Percentiles rank a stretch among this genome's conserved stretches.
phyloP scores from a whole-genome alignment of 345 rosid species.

The Salix udensis region DNA sequence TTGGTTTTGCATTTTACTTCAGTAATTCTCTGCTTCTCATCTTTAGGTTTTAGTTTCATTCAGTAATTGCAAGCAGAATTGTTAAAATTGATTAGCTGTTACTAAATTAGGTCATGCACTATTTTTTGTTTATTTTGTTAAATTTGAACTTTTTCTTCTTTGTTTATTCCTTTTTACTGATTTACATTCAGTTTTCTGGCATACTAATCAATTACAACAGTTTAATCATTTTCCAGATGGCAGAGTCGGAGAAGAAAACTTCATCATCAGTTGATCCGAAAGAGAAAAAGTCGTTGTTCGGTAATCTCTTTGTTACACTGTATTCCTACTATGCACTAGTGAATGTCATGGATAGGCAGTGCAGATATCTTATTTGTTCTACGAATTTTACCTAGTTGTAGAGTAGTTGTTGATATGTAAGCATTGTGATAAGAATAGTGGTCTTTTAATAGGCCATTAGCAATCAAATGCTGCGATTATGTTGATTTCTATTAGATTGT shows the following conservation, averaged over 20 bases:
- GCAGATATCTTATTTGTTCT: background rate
- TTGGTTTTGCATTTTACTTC: background rate
- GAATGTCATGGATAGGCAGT: background rate
- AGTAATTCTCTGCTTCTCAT: background rate
- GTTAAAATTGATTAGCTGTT: too few species aligned
- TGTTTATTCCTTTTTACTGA: too few species aligned
- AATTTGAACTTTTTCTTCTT: too few species aligned
- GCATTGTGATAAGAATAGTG: background rate
- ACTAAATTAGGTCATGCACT: too few species aligned
- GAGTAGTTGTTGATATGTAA: background rate
- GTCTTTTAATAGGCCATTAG: background rate
- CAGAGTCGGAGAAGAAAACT: constrained; percentile 12
- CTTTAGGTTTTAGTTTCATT: background rate
- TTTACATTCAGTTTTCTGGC: background rate
- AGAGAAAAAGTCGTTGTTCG: constrained; percentile 22
- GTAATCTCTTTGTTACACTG: constrained; percentile 9
- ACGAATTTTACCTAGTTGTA: background rate
- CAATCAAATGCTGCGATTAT: background rate
- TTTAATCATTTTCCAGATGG: constrained; percentile 13
- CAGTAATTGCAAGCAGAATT: background rate
- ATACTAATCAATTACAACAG: background rate
- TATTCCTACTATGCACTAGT: background rate
- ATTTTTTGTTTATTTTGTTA: too few species aligned
- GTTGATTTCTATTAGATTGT: background rate
- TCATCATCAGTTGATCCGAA: constrained; percentile 11